Conservation (phyloP, 169 alveolate genomes). For the Plasmodium sp. region DNA sequence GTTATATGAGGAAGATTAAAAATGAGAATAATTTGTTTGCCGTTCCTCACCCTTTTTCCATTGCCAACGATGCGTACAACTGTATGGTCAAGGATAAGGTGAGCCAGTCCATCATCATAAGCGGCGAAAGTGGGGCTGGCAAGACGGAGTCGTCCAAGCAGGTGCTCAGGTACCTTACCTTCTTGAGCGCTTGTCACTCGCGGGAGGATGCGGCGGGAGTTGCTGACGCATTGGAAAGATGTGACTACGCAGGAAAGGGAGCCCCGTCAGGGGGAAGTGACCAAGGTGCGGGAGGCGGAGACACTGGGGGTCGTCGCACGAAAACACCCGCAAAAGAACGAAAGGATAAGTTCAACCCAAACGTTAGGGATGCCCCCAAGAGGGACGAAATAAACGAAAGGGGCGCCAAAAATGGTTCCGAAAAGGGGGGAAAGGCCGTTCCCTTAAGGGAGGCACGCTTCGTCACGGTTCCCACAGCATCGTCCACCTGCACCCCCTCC, state of each 20-base stretch:
- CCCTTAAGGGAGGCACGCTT: not conserved
- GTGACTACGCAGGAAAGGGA: not conserved
- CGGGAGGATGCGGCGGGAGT: not conserved
- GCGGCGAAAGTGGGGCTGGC: slow-evolving; percentile 99
- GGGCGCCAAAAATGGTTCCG: not conserved
- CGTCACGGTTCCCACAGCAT: not conserved
- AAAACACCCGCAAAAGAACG: not conserved
- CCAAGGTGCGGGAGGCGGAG: not conserved
- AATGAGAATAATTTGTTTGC: slow-evolving; percentile 82
- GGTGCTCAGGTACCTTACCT: slow-evolving; percentile 86
- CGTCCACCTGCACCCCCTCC: not conserved
- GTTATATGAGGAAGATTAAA: slow-evolving; percentile 78
- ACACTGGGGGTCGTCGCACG: not conserved
- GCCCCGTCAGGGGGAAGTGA: not conserved
- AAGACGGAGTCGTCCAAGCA: slow-evolving; percentile 99
- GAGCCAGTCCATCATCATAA: slow-evolving; percentile 96
- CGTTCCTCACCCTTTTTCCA: slow-evolving; percentile 90
- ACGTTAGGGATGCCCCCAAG: not conserved
- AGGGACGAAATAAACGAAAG: not conserved
- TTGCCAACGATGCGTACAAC: slow-evolving; percentile 89
- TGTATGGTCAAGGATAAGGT: slow-evolving; percentile 81
- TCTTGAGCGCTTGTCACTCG: slow-evolving; percentile 56
- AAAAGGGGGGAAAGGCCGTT: not conserved
- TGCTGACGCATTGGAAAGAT: not conserved
- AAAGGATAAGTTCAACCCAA: not conserved